Conservation (phyloP, 2,329 filamentous ascomycete species). For the Stenocarpella maydis region DNA sequence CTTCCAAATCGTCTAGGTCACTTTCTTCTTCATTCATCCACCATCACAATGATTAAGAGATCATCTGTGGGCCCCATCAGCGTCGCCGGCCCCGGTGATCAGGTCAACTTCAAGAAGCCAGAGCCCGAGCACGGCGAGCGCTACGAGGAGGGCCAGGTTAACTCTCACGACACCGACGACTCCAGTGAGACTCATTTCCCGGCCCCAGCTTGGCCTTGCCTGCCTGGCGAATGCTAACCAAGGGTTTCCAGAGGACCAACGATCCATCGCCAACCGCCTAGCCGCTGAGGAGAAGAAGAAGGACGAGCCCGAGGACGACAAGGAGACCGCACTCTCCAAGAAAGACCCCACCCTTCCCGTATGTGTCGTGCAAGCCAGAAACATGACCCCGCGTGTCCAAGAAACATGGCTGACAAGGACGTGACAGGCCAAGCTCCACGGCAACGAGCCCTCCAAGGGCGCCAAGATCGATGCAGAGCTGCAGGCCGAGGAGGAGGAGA, state of each 20-base stretch:
- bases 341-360: slow-evolving; percentile 69
- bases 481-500: slow-evolving; percentile 72
- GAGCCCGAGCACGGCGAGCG: slow-evolving; percentile 60
- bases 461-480: slow-evolving; percentile 77
- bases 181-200: slow-evolving; percentile 65
- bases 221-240: slow-evolving; percentile 35
- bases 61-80: slow-evolving; percentile 72
- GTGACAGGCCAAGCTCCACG: slow-evolving; percentile 67
- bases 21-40: not conserved
- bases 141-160: slow-evolving; percentile 75
- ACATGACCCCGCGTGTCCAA: slow-evolving; percentile 36
- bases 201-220: not conserved
- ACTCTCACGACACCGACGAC: slow-evolving; percentile 74
- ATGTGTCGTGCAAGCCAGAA: slow-evolving; percentile 42
- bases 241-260: slow-evolving; percentile 66
- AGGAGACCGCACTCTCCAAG: slow-evolving; percentile 54
- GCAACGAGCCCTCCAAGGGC: slow-evolving; percentile 76
- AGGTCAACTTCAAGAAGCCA: slow-evolving; percentile 69
- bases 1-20: not conserved
- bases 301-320: slow-evolving; percentile 56
- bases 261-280: slow-evolving; percentile 76
- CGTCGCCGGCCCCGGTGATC: slow-evolving; percentile 81
- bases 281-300: slow-evolving; percentile 67
- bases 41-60: slow-evolving; percentile 46
- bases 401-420: not conserved